A percentile compares a stretch with the other conserved stretches of the same genome.
These are phyloP conservation scores for Sordariomycetes sp. DNA, from an alignment of 2,329 filamentous ascomycete species.

Conservation along the genomic window DNA sequence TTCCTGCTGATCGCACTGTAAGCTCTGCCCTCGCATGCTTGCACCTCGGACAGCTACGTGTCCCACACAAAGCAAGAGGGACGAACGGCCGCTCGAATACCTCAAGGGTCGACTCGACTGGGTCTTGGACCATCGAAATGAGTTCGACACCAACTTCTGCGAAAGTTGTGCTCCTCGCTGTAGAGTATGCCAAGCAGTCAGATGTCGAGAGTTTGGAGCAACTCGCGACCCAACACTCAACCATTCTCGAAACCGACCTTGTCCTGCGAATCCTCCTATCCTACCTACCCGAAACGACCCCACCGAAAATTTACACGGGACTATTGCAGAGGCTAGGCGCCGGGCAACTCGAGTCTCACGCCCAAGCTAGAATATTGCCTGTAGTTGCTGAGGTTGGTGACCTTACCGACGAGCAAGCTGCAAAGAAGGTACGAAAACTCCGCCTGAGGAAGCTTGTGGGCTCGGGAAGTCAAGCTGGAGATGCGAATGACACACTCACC, in stretches of 20 bases:
- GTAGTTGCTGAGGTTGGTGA: too few relatives aligned
- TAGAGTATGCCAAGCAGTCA: conserved; percentile 56
- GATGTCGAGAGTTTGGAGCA: conserved; percentile 54
- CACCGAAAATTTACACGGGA: conserved; percentile 51
- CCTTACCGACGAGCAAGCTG: conserved; percentile 53
- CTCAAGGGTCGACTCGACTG: neutral
- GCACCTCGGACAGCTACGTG: too few relatives aligned
- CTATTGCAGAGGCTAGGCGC: conserved; percentile 51
- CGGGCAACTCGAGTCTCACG: too few relatives aligned
- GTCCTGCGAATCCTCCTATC: conserved; percentile 66
- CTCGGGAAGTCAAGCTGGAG: conserved; percentile 13
- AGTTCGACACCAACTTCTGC: conserved; percentile 46
- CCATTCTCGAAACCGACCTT: conserved; percentile 53
- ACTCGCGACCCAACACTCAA: conserved; percentile 46
- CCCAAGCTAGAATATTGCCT: too few relatives aligned
- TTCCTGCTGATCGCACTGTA: too few relatives aligned
- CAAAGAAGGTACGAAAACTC: conserved; percentile 55
- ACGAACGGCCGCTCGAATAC: too few relatives aligned
- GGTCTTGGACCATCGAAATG: neutral
- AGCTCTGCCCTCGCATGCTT: too few relatives aligned
- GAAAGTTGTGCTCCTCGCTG: conserved; percentile 65
- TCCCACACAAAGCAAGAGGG: too few relatives aligned
- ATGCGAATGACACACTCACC: conserved; percentile 45
- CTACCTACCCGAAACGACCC: conserved; percentile 64
- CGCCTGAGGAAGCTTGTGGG: conserved; percentile 49